These are phyloP conservation scores for Penicillium taxi DNA, from an alignment of 495 filamentous ascomycete genomes.

Conservation along the genomic window DNA sequence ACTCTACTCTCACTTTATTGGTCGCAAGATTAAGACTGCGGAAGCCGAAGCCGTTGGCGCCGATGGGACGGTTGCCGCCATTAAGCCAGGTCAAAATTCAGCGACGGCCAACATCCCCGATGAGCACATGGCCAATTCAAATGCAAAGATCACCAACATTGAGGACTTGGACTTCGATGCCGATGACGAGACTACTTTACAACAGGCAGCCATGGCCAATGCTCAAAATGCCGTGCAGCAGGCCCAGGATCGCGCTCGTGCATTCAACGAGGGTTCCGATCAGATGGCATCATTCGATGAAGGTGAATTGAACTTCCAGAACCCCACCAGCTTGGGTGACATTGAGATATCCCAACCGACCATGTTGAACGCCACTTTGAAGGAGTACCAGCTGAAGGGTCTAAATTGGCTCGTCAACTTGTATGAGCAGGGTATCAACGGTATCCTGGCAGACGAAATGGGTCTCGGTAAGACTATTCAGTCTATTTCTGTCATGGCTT, in stretches of 20 bases:
- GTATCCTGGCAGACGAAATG: slow-evolving; percentile 98
- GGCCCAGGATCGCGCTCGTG: slow-evolving; percentile 81
- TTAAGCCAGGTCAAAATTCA: slow-evolving; percentile 36
- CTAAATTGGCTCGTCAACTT: slow-evolving; percentile 98
- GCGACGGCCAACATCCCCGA: slow-evolving; percentile 51
- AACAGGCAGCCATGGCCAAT: slow-evolving; percentile 83
- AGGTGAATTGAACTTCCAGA: slow-evolving; percentile 99
- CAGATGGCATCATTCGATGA: slow-evolving; percentile 51
- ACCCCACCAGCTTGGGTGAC: slow-evolving; percentile 86
- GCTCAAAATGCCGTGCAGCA: slow-evolving; percentile 94
- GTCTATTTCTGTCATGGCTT: slow-evolving; percentile 98
- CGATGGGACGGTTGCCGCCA: slow-evolving; percentile 56
- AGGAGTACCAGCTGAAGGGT: slow-evolving; percentile 97
- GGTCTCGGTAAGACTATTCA: slow-evolving; percentile 98
- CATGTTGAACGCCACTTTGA: slow-evolving; percentile 86
- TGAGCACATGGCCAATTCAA: slow-evolving; percentile 48
- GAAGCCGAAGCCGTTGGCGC: slow-evolving; percentile 87
- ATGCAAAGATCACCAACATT: slow-evolving; percentile 77
- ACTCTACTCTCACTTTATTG: slow-evolving; percentile 98
- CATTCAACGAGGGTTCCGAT: slow-evolving; percentile 55
- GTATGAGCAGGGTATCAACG: slow-evolving; percentile 99
- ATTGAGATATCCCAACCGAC: slow-evolving; percentile 92
- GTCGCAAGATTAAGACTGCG: slow-evolving; percentile 95
- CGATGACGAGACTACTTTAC: slow-evolving; percentile 78
- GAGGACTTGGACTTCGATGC: slow-evolving; percentile 93